Conservation (phyloP, 2,329 filamentous ascomycete species). For the Xylariales sp. region DNA sequence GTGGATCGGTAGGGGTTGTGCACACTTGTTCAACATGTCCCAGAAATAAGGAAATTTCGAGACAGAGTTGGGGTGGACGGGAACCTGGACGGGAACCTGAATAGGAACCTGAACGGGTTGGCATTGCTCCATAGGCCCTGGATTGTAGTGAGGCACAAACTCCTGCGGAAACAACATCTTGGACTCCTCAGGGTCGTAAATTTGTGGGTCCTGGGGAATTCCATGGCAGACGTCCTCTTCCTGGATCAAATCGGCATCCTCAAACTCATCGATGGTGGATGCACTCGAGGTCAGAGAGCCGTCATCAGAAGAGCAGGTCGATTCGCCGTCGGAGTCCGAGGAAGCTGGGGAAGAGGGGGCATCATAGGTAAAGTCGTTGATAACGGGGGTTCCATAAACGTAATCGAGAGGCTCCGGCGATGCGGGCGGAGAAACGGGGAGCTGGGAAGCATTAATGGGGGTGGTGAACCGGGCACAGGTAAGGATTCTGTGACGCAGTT, state of each 20-base stretch:
- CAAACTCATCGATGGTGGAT: conserved; percentile 47
- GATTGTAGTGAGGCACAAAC: conserved; percentile 42
- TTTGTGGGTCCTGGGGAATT: conserved; percentile 24
- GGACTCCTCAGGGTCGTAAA: conserved; percentile 43
- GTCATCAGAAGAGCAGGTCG: conserved; percentile 46
- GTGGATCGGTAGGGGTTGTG: conserved; percentile 44
- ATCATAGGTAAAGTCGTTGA: conserved; percentile 39
- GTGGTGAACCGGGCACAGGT: conserved; percentile 72
- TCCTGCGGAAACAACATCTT: conserved; percentile 43
- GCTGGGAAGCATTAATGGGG: conserved; percentile 26
- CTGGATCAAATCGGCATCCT: conserved; percentile 43
- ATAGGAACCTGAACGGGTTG: conserved; percentile 26
- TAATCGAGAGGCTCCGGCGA: conserved; percentile 41
- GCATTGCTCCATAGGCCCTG: conserved; percentile 29
- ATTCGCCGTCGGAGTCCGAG: conserved; percentile 37
- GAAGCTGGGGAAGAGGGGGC: conserved; percentile 45
- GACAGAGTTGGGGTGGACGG: conserved; percentile 28
- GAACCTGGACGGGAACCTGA: conserved; percentile 18
- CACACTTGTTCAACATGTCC: conserved; percentile 48
- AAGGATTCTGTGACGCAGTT: conserved; percentile 73
- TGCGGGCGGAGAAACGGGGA: conserved; percentile 34
- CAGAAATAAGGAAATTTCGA: conserved; percentile 45
- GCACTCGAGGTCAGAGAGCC: conserved; percentile 52
- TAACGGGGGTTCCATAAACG: conserved; percentile 43
- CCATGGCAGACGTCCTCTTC: conserved; percentile 36